Evolutionary conservation across 345 rosid genomes (phyloP), one percentile per base, ranked within the genome.

Genomic region (Erucastrum elatum): DNA sequence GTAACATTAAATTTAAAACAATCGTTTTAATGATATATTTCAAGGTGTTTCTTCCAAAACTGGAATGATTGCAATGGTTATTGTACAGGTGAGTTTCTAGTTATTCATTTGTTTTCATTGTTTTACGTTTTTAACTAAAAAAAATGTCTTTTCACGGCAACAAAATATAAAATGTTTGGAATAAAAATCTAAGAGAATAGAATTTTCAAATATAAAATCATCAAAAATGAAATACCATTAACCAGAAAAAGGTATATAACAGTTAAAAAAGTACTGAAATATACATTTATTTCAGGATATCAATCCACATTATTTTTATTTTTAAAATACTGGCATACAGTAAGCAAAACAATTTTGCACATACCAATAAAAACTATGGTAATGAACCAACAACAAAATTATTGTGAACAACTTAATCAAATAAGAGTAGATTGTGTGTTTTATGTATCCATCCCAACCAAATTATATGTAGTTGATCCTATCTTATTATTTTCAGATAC

Each of bases 11-110:
- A 78, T 16, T 64, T 16, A 21, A 35, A 51, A 7, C 62, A 51
- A 58, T 11, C 4, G 29, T 34, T 46, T 64, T 2, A 27, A 51
- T 6, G 44, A 25, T 37, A n/a, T 55, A 26, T 33, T 4, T 8
- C 81, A 91, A 94, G 98, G 35, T 21, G 85, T 93, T 74, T 88
- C 98, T 2, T 89, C 90, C 17, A 88, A 85, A 10, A 59, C 83
- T 26, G 97, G 97, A 77, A 90, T 84, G 76, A 88, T 88, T 35
- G 89, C 90, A 13, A 90, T 90, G 93, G 98, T 87, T 39, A 49
- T 81, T 9, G 91, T 93, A 71, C 94, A 93, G 88, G 98, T 91
- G 61, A 63, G 76, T 46, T 46, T 46, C 16, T 46, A 46, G 16
- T 13, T 46, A 46, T 46, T 46, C 16, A 13, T 46, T 46, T 46